These are phyloP conservation scores for Talaromyces islandicus DNA, from an alignment of 2,329 filamentous ascomycete genomes.

Conservation along the genomic window DNA sequence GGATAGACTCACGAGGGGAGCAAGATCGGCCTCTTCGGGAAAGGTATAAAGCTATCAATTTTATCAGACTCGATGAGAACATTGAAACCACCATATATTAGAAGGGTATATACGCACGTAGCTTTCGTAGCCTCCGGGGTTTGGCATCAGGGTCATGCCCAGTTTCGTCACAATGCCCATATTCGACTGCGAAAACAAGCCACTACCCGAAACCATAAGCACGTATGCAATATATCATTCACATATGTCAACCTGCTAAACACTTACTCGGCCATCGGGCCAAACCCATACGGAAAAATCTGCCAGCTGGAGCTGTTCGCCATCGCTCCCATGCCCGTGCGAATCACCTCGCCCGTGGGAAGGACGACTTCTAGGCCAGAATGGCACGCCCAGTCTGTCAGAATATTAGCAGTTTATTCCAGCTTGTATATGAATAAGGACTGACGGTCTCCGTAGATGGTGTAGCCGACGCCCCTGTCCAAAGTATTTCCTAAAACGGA, in stretches of 20 bases:
- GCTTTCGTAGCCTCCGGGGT: constrained; percentile 10
- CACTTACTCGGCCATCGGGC: constrained; percentile 8
- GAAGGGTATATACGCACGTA: background rate
- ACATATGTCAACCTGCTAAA: background rate
- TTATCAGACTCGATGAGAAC: background rate
- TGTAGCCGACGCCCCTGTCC: constrained; percentile 30
- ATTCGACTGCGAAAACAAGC: constrained; percentile 18
- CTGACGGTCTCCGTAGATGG: constrained; percentile 31
- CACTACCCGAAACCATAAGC: no score
- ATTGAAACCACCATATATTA: background rate
- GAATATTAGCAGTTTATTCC: background rate
- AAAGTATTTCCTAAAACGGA: constrained; percentile 29
- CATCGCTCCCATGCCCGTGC: constrained; percentile 37
- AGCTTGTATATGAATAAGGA: no score
- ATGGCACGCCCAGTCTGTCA: constrained; percentile 27
- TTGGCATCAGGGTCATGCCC: constrained; percentile 17
- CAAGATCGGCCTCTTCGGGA: constrained; percentile 13
- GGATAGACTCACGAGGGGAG: constrained; percentile 5
- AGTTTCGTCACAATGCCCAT: constrained; percentile 18
- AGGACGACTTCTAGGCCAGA: constrained; percentile 41
- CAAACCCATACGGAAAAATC: constrained; percentile 13
- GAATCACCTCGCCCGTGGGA: constrained; percentile 31
- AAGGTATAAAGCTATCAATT: constrained; percentile 5
- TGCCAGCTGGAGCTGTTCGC: constrained; percentile 17
- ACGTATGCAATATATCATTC: no score